Evolutionary conservation across 1,284 basidiomycete species (phyloP).

Genomic region (Rhodotorula sp.): DNA sequence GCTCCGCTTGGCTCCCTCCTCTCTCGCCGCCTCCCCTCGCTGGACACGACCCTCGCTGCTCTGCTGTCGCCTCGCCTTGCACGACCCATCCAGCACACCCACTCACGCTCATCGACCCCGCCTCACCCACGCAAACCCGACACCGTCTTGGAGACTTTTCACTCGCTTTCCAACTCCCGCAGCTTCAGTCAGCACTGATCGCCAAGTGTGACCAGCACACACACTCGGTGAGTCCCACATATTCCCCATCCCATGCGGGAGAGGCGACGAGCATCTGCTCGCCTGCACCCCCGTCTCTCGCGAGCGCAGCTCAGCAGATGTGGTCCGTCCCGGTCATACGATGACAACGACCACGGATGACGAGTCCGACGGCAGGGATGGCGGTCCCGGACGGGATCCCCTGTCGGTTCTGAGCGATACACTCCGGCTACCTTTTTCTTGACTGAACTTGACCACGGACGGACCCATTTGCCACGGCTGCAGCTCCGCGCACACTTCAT

Average conservation of each 20-base stretch:
- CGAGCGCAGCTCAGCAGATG: not conserved
- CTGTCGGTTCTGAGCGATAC: constrained; percentile 20
- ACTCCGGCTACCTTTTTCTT: constrained; percentile 36
- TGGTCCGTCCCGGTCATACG: not conserved
- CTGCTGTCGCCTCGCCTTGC: too few species aligned
- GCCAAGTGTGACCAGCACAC: too few species aligned
- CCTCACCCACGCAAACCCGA: not conserved
- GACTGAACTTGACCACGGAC: not conserved
- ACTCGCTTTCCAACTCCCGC: not conserved
- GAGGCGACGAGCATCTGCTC: too few species aligned
- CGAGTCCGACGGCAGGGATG: constrained; percentile 37
- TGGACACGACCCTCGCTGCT: too few species aligned
- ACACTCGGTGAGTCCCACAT: too few species aligned
- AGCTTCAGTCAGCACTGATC: too few species aligned
- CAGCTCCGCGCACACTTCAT: not conserved
- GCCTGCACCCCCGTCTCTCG: too few species aligned
- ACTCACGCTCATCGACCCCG: too few species aligned
- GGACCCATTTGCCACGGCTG: too few species aligned
- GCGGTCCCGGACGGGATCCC: constrained; percentile 25
- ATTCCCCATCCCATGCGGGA: too few species aligned
- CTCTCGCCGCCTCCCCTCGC: not conserved
- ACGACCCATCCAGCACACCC: too few species aligned
- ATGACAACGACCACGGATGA: constrained; percentile 33
- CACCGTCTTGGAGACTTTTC: not conserved
- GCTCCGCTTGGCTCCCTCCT: not conserved